These are phyloP conservation scores for Bromus sterilis DNA, from an alignment of 176 grass and related monocot genomes.

Conservation along the genomic window DNA sequence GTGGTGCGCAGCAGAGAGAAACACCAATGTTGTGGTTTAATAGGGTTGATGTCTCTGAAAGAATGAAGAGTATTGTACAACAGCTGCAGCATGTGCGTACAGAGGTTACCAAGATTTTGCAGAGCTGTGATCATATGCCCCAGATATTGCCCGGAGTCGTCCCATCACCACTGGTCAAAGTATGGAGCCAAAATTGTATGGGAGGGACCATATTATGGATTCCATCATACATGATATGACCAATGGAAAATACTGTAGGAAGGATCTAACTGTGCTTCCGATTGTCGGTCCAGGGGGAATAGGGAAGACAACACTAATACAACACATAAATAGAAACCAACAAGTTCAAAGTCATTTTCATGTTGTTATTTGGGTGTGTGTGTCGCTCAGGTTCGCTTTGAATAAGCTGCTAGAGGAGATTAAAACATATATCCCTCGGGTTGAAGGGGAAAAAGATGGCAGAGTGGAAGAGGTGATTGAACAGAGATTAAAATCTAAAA, in stretches of 20 bases:
- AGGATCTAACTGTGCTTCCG: background rate
- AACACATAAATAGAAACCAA: background rate
- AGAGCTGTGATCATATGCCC: background rate
- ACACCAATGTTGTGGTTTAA: too few species aligned
- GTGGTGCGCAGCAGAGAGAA: too few species aligned
- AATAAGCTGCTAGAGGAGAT: background rate
- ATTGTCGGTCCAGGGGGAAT: constrained; percentile 33
- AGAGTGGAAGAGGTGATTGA: background rate
- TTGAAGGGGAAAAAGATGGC: background rate
- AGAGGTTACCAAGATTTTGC: too few species aligned
- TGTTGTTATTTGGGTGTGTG: background rate
- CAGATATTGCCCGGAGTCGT: background rate
- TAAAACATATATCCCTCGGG: accelerated
- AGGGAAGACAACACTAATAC: constrained; percentile 36
- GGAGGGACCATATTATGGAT: background rate
- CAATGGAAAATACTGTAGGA: background rate
- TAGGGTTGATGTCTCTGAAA: too few species aligned
- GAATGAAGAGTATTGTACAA: too few species aligned
- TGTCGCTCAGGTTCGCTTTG: background rate
- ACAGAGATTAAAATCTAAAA: background rate
- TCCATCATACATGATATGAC: background rate
- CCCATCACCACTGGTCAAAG: background rate
- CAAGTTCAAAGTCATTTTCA: background rate
- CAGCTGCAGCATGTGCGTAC: too few species aligned
- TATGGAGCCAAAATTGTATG: constrained; percentile 3